Conservation (phyloP, 768 basidiomycete species). For the Lactarius psammicola region DNA sequence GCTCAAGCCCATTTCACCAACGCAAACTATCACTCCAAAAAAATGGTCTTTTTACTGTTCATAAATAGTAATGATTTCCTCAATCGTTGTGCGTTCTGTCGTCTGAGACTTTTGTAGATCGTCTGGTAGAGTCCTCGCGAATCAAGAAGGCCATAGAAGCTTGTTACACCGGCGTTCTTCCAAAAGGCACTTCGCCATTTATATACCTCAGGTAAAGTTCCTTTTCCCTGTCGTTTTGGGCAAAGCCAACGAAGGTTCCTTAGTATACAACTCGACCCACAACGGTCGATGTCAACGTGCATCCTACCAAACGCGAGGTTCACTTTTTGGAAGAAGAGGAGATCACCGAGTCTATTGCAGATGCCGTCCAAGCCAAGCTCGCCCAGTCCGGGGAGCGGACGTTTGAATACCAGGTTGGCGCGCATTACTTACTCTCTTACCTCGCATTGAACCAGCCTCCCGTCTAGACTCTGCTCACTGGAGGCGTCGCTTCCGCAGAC, state of each 20-base stretch:
- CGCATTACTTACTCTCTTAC: background rate
- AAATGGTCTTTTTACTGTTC: slow-evolving; percentile 81
- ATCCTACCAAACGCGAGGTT: slow-evolving; percentile 96
- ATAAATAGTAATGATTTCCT: slow-evolving; percentile 75
- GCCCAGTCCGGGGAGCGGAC: slow-evolving; percentile 37
- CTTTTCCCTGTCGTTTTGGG: background rate
- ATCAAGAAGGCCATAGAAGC: slow-evolving; percentile 87
- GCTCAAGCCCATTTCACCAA: slow-evolving; percentile 79
- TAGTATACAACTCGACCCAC: slow-evolving; percentile 79
- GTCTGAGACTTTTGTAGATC: slow-evolving; percentile 52
- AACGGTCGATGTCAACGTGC: slow-evolving; percentile 94
- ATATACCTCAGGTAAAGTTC: slow-evolving; percentile 83
- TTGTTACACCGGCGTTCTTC: slow-evolving; percentile 78
- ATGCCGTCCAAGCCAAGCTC: slow-evolving; percentile 71
- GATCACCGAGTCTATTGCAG: slow-evolving; percentile 75
- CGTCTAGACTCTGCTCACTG: slow-evolving; percentile 58
- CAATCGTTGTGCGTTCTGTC: too few relatives aligned
- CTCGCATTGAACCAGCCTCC: background rate
- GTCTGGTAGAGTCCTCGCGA: slow-evolving; percentile 83
- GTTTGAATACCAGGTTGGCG: slow-evolving; percentile 67
- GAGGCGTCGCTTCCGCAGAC: slow-evolving; percentile 35
- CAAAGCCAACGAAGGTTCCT: slow-evolving; percentile 2
- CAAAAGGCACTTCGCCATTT: slow-evolving; percentile 88
- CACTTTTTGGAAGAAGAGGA: slow-evolving; percentile 90
- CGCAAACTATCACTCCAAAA: slow-evolving; percentile 88